Percentiles rank a stretch among this genome's conserved stretches.
Evolutionary conservation across 805 yeast genomes (phyloP).

Genomic region (Ascoidea asiatica): DNA sequence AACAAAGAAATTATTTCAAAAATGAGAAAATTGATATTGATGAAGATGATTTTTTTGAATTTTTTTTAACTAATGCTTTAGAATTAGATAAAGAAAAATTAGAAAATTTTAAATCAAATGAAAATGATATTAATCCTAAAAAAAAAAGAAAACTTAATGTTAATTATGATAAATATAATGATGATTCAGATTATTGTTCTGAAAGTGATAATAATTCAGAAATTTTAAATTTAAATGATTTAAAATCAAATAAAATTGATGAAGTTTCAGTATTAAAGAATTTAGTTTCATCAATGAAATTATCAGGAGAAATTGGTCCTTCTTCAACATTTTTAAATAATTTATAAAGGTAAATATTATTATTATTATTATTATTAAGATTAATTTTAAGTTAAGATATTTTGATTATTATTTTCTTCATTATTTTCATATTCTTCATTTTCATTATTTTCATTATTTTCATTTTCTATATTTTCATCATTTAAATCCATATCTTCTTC

Average conservation of each 20-base stretch:
- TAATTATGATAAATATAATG: conserved; percentile 11
- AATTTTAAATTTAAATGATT: neutral
- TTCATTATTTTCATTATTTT: too few relatives aligned
- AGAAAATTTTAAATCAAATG: conserved; percentile 18
- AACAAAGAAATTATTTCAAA: conserved; percentile 17
- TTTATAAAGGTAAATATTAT: too few relatives aligned
- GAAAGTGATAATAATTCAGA: neutral
- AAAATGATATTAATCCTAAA: neutral
- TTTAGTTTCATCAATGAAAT: neutral
- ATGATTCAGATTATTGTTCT: conserved; percentile 6
- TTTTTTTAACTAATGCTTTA: conserved; percentile 40
- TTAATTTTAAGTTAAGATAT: too few relatives aligned
- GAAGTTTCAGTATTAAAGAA: neutral
- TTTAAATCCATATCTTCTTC: too few relatives aligned
- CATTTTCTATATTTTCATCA: too few relatives aligned
- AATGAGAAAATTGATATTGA: conserved; percentile 30
- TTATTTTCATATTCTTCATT: too few relatives aligned
- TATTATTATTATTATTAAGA: too few relatives aligned
- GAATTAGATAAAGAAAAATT: conserved; percentile 32
- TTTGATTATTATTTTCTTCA: too few relatives aligned
- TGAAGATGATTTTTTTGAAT: conserved; percentile 63
- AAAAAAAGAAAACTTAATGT: conserved; percentile 1
- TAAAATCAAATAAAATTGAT: conserved; percentile 4
- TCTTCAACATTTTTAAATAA: neutral
- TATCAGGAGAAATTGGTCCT: neutral